Evolutionary conservation across 495 filamentous ascomycete genomes (phyloP), one percentile per base, ranked within the genome.

Genomic region (Podospora appendiculata): DNA sequence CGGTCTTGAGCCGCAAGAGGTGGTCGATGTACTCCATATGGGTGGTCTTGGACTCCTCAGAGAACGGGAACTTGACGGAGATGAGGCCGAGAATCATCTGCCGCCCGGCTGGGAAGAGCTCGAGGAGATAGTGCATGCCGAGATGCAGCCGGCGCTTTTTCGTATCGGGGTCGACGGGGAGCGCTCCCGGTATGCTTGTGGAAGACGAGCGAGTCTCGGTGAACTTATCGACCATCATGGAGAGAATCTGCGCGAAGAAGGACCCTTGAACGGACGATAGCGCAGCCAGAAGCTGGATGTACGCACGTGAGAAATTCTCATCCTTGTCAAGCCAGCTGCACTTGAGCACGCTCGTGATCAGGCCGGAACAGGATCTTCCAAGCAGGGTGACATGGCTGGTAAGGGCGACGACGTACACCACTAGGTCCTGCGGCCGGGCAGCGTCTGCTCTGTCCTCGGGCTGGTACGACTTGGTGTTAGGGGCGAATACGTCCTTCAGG

Each of bases 281-380:
- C 56, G 84, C 86, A 33, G 85, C 87, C 32, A 97, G 65, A 47
- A 97, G 88, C 47, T 87, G 79, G 45, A 86, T 80, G 67, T 86
- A 97, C 3, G 87, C 75, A 53, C 81, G 82, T 39, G 90, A 78
- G 68, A 94, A 96, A 4, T 77, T 70, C 52, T 90, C 84, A 60
- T 92, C 87, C 46, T 90, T 79, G 9, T 87, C 89, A 41, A 96
- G 77, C 93, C 93, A 99, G 38, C 82, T 74, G 65, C 82, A 88
- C 53, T 79, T 71, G 34, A 96, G 69, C 9, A 95, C 73, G 18
- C 83, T 82, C 55, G 80, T 73, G 38, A 96, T 82, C 34, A 99
- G 69, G 2, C 83, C 82, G 16, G 81, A 79, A 69, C 88, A 96
- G 44, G 79, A 79, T 58, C 80, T 82, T 55, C 85, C 71, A 25